phyloP scores from a whole-genome alignment of 176 grass and related monocot species.

The Avena sativa region DNA sequence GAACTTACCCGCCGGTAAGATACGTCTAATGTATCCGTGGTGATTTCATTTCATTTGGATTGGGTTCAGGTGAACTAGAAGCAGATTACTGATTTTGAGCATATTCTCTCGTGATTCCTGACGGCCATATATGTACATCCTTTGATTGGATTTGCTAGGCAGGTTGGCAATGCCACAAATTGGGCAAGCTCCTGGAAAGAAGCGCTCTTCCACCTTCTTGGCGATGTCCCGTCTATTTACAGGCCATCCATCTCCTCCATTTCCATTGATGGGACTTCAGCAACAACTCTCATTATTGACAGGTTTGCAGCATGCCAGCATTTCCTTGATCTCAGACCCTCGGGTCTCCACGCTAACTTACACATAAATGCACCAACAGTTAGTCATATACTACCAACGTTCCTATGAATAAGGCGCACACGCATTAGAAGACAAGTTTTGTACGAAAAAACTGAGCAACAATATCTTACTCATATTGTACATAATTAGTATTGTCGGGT shows the following conservation, averaged over 20 bases:
- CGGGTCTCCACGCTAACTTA: neutral
- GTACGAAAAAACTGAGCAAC: no score
- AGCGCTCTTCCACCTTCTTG: conserved; percentile 71
- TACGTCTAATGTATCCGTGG: neutral
- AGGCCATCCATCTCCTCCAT: conserved; percentile 64
- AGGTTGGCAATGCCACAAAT: conserved; percentile 48
- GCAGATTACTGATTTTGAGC: neutral
- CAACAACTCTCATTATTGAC: conserved; percentile 74
- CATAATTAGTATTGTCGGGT: no score
- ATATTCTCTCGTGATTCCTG: neutral
- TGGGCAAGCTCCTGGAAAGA: conserved; percentile 69
- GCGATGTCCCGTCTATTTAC: conserved; percentile 50
- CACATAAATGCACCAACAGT: neutral
- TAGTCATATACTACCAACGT: no score
- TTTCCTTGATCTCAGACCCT: neutral
- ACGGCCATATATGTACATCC: neutral
- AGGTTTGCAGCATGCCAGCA: conserved; percentile 42
- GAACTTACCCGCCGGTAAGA: conserved; percentile 58
- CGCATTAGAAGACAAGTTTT: no score
- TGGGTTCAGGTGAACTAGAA: neutral
- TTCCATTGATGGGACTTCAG: conserved; percentile 66
- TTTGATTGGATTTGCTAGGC: conserved; percentile 46
- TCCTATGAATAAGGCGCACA: no score
- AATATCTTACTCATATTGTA: no score
- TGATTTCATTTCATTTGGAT: neutral